Base-by-base conservation (phyloP, 2,329 filamentous ascomycete species). In the Penicillium griseofulvum region DNA sequence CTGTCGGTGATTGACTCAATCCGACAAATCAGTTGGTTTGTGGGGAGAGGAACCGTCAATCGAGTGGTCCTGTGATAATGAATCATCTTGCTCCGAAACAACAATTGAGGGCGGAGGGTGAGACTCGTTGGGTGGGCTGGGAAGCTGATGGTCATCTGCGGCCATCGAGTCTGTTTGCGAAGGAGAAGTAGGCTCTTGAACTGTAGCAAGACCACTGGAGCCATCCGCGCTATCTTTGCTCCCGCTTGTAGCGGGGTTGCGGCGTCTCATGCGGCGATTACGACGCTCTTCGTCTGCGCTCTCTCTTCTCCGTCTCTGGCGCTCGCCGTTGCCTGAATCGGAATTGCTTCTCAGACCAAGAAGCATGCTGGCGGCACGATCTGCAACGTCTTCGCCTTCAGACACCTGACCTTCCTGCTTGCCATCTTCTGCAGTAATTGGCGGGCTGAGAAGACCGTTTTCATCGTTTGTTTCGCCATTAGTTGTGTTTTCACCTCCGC, bases 281-380 rank as follows among this genome's bases (percentile, higher is more conserved):
- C 85, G 82, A 51, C 90, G 79, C 74, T 95, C 90, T 60, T 90
- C 88, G 64, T 94, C 90, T 1, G 90, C 89, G 58, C 85, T 90
- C 69, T 92, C 88, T 67, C 88, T 77, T 65, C 86, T 76, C 54
- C 85, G 81, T 52, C 91, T 78, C 54, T 90, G 79, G 12, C 79
- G 76, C 19, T 76, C 78, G 8, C 80, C 82, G 5, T 80, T 81
- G 17, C 80, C 81, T 22, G 83, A 83, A 46, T 87, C 80, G 4
- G 66, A 67, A 39, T 84, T 84, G 39, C 85, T 81, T 55, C 91
- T 84, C 73, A 97, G 87, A 43, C 91, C 91, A 68, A 96, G 89
- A 29, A 97, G 79, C 71, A 97, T 78, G 60, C 87, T 84, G 1
- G 91, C 91, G 2, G 93, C 92, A 49, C 91, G 85, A 64, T 92